Base-by-base conservation (phyloP, 108 stramenopile genomes). In the Pseudonitzschia multiseries region DNA sequence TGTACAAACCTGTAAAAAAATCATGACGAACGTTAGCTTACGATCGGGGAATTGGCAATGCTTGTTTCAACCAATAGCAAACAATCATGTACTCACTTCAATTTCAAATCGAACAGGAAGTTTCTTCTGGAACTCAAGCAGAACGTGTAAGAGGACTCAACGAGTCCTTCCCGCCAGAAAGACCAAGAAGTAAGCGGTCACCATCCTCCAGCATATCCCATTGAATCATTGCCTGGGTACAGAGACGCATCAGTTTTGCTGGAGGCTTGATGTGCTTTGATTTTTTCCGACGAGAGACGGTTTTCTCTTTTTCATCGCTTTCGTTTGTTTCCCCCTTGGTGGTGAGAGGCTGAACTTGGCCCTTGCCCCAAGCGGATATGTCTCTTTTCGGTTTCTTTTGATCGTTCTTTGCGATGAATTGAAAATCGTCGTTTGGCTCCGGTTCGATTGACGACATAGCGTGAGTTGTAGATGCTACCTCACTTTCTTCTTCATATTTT, bases 111-210 rank as follows among this genome's bases (percentile, higher is more conserved):
- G 92, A 43, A 93, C 86, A 0, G 96, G 96, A 15, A 92, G 73
- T 73, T 91, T 91, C 28, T 83, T 81, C 78, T 97, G 87, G 69
- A 96, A 86, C 65, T 94, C 94, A 21, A 97, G 81, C 54, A 99
- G 81, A 32, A 92, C 86, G 73, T 99, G 99, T 43, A 99, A n/a
- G 83, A 48, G 98, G 83, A 56, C 84, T 89, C 46, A 99, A 72
- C 27, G 96, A 97, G 78, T 99, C 99, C 83, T 99, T 99, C 18
- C 99, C 99, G 44, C 99, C 99, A 21, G 94, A 96, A 9, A 99
- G 74, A 0, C 98, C 99, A 8, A 99, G 84, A 33, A 97, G 79
- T 22, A 99, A 83, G 12, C 93, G 80, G 77, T 98, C 98, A 4
- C 98, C 98, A 17, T 96, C 93, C 69, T 97, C 79, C 18, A 98